Base-by-base conservation (phyloP, 129 eudicot genomes). In the Flaveria sonorensis region DNA sequence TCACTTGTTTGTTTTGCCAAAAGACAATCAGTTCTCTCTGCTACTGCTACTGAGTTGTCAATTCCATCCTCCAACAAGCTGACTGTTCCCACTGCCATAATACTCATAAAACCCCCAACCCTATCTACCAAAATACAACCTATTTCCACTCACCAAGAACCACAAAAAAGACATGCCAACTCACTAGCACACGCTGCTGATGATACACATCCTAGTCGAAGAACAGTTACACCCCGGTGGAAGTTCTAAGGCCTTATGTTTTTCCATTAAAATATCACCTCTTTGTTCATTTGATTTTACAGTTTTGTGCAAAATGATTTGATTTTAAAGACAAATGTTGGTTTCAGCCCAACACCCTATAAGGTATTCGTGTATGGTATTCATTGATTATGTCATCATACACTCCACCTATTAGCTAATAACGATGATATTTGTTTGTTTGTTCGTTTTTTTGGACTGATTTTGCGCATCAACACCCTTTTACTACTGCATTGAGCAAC, bases 281-380 rank as follows among this genome's bases (percentile, higher is more conserved):
- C 39, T 81, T 59, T 72, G 14, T 51, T 46, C 43, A 39, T 32
- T 4, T 32, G 39, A 6, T 4, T 32, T 6, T 32, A 50, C 32
- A 30, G 67, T 26, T 72, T 19, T 46, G 21, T 21, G 21, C 61
- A 21, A 36, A 69, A 24, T 59, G 1, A 70, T 79, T 52, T 55
- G 61, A 65, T 71, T 86, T 86, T 87, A 89, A 92, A 92, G 15
- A 89, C 90, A 28, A 93, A 92, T 85, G 87, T 89, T 81, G 97
- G 97, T 70, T 92, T 92, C 80, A 83, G 72, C 67, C 97, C 96
- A 76, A 92, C 89, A 43, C 86, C 92, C 2, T 90, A 88, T 21
- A 92, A 88, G 93, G 96, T 88, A 86, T 55, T 14, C 13, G 57
- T 47, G 30, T 66, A 51, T 15, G 39, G 32, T 55, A 4, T 32